These are phyloP conservation scores for Hapsidospora chrysogenum DNA, from an alignment of 495 filamentous ascomycete genomes.

Conservation along the genomic window DNA sequence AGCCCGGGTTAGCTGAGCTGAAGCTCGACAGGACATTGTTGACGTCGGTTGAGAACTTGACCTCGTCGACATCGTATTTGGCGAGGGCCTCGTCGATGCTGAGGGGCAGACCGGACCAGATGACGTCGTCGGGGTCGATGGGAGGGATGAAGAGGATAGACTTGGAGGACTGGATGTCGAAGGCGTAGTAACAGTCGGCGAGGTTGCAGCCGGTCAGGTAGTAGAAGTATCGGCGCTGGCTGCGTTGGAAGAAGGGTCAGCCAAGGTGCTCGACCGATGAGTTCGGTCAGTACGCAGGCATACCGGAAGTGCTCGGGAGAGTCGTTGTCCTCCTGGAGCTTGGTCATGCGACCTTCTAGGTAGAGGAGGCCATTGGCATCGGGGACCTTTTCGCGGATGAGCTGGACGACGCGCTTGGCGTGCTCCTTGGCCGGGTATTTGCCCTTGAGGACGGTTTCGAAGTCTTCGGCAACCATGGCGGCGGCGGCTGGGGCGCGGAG, in stretches of 20 bases:
- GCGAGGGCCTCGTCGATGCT: conserved; percentile 53
- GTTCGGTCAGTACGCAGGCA: too few relatives aligned
- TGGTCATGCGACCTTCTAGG: conserved; percentile 69
- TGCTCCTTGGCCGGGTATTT: conserved; percentile 97
- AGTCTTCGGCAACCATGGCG: conserved; percentile 8
- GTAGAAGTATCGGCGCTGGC: conserved; percentile 86
- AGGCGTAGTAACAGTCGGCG: conserved; percentile 67
- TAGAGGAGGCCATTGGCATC: conserved; percentile 55
- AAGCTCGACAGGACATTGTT: conserved; percentile 41
- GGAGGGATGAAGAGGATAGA: conserved; percentile 88
- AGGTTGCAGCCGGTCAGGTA: conserved; percentile 81
- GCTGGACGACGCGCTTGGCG: conserved; percentile 62
- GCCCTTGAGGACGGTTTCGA: conserved; percentile 28
- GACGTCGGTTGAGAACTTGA: conserved; percentile 50
- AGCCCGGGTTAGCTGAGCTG: conserved; percentile 23
- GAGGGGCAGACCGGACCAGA: conserved; percentile 86
- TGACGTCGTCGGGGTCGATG: conserved; percentile 74
- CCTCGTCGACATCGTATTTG: conserved; percentile 71
- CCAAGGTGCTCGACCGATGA: too few relatives aligned
- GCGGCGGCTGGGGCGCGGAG: neutral
- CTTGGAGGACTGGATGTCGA: conserved; percentile 53
- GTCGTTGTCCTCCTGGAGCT: conserved; percentile 69
- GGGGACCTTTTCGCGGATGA: conserved; percentile 44
- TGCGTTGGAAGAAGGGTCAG: too few relatives aligned
- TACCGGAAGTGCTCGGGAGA: conserved; percentile 63